phyloP scores from a whole-genome alignment of 2,329 filamentous ascomycete genomes.

The Fusarium sp. region DNA sequence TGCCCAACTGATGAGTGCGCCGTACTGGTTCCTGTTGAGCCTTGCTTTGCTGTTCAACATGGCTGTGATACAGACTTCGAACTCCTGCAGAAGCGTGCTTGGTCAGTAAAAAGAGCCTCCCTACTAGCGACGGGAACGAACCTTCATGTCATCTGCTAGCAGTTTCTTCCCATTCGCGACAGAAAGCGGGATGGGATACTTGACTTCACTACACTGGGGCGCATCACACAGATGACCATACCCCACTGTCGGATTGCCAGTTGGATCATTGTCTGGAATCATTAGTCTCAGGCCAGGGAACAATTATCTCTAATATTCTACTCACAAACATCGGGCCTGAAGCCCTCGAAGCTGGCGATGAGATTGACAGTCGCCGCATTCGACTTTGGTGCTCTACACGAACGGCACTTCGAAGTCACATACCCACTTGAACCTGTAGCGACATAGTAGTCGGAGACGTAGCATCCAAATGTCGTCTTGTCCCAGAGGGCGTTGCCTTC shows the following conservation, averaged over 20 bases:
- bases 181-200: constrained; percentile 56
- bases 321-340: constrained; percentile 21
- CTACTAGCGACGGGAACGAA: background rate
- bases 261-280: constrained; percentile 48
- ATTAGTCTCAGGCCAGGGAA: accelerated
- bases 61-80: constrained; percentile 8
- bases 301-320: background rate
- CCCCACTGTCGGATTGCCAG: constrained; percentile 58
- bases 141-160: constrained; percentile 40
- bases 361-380: constrained; percentile 23
- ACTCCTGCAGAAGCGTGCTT: background rate
- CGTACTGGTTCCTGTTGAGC: constrained; percentile 60
- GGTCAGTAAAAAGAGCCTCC: background rate
- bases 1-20: constrained; percentile 60
- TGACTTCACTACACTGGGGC: constrained; percentile 54
- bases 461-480: constrained; percentile 4
- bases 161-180: constrained; percentile 51
- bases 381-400: constrained; percentile 1
- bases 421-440: background rate
- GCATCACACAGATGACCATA: constrained; percentile 60
- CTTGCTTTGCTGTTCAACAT: constrained; percentile 3
- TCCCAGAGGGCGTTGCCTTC: constrained; percentile 7
- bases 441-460: constrained; percentile 19
- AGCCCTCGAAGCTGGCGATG: constrained; percentile 23
- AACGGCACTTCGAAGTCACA: background rate